Conservation (phyloP, 2,329 filamentous ascomycete species). For the Aspergillus latus region DNA sequence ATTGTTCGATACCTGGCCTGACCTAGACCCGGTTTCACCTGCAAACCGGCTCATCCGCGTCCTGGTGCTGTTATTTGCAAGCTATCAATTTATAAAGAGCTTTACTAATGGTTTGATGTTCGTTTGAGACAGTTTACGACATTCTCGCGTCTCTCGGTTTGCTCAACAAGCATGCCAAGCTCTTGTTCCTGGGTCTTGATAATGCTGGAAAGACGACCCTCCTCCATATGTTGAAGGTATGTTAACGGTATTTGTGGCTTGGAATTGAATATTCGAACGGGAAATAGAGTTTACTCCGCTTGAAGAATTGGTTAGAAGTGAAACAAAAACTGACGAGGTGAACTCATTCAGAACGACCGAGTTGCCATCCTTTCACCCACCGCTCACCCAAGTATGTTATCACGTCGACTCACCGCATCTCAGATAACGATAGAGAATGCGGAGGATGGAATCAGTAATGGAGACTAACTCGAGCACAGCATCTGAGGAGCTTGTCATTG, state of each 20-base stretch:
- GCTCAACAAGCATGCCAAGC: conserved; percentile 94
- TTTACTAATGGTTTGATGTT: conserved; percentile 5
- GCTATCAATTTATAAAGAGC: neutral
- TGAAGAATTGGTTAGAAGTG: neutral
- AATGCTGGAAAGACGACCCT: conserved; percentile 94
- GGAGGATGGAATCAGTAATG: neutral
- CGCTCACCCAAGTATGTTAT: conserved; percentile 77
- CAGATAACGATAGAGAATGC: neutral
- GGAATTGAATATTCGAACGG: neutral
- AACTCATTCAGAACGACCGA: conserved; percentile 70
- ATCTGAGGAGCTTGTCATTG: conserved; percentile 88
- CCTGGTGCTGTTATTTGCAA: neutral
- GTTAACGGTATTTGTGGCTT: conserved; percentile 26
- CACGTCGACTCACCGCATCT: neutral
- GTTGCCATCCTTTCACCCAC: conserved; percentile 89
- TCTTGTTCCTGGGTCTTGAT: conserved; percentile 88
- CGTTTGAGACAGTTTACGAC: conserved; percentile 70
- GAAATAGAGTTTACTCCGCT: too few relatives aligned
- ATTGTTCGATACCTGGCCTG: conserved; percentile 11
- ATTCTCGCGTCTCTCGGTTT: conserved; percentile 82
- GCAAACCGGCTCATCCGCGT: neutral
- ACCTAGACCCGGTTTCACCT: neutral
- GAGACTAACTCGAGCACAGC: conserved; percentile 50
- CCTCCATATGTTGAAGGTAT: conserved; percentile 91
- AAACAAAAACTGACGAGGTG: conserved; percentile 1